Conservation (phyloP, 2,329 filamentous ascomycete genomes). For the Hymenoscyphus infarciens region DNA sequence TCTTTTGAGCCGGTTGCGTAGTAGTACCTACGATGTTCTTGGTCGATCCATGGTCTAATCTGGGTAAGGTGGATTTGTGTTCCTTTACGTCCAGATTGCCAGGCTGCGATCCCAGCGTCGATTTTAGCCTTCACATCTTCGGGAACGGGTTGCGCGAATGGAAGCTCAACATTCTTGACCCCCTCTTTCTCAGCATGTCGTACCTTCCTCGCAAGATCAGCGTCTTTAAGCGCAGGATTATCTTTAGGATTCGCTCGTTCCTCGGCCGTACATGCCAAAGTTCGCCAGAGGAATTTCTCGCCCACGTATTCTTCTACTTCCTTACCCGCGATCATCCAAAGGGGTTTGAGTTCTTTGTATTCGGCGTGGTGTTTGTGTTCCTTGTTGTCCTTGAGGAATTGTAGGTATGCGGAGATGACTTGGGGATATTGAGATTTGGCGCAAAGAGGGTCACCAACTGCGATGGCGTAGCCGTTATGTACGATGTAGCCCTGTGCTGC, state of each 20-base stretch:
- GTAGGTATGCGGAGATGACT: slow-evolving; percentile 70
- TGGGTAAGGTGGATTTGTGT: slow-evolving; percentile 87
- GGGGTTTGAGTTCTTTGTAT: slow-evolving; percentile 70
- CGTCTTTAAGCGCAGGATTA: slow-evolving; percentile 62
- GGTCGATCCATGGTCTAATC: slow-evolving; percentile 83
- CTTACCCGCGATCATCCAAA: slow-evolving; percentile 87
- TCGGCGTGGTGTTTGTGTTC: slow-evolving; percentile 28
- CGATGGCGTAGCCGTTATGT: slow-evolving; percentile 73
- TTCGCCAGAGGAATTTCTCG: slow-evolving; percentile 79
- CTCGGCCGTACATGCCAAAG: slow-evolving; percentile 82
- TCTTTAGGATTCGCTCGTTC: slow-evolving; percentile 76
- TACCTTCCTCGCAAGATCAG: slow-evolving; percentile 77
- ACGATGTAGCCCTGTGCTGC: slow-evolving; percentile 82
- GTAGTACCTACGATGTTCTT: slow-evolving; percentile 80
- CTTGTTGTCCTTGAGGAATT: slow-evolving; percentile 59
- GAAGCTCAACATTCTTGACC: slow-evolving; percentile 72
- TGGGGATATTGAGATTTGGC: slow-evolving; percentile 71
- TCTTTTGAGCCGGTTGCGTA: slow-evolving; percentile 72
- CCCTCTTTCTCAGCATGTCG: slow-evolving; percentile 83
- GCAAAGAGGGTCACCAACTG: slow-evolving; percentile 84
- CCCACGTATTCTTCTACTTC: slow-evolving; percentile 77
- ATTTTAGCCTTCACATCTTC: slow-evolving; percentile 66
- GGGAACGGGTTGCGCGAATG: slow-evolving; percentile 58
- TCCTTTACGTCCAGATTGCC: slow-evolving; percentile 77
- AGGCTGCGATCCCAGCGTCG: slow-evolving; percentile 71